Conservation (phyloP, 2,329 filamentous ascomycete species). For the Aspergillus pseudoviridinutans region DNA sequence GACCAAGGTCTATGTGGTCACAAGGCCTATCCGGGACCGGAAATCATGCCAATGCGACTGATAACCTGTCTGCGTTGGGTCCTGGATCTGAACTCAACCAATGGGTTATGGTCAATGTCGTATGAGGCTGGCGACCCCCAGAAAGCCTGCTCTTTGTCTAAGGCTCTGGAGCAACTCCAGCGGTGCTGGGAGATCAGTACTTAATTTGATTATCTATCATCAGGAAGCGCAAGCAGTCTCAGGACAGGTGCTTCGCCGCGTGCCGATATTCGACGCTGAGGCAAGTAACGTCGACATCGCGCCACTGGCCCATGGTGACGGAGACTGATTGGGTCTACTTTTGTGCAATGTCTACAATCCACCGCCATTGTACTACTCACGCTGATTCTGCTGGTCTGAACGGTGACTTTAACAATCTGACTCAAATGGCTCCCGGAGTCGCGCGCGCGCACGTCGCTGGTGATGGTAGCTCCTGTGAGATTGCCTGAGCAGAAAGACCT, state of each 20-base stretch:
- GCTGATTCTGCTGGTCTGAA: background rate
- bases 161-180: background rate
- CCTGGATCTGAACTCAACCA: background rate
- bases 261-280: background rate
- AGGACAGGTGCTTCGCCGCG: background rate
- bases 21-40: background rate
- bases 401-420: slow-evolving; percentile 1
- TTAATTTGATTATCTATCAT: background rate
- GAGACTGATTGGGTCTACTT: background rate
- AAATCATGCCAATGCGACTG: background rate
- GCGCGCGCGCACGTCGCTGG: background rate
- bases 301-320: background rate
- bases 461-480: background rate
- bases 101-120: background rate
- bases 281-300: slow-evolving; percentile 2
- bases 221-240: background rate
- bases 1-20: background rate
- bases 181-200: background rate
- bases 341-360: slow-evolving; percentile 2
- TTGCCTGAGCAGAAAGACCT: slow-evolving; percentile 1
- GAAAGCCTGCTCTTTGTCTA: background rate
- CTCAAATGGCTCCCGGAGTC: slow-evolving; percentile 1
- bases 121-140: slow-evolving; percentile 1
- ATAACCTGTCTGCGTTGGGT: background rate
- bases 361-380: slow-evolving; percentile 1